Percentiles rank a stretch among this genome's conserved stretches.
phyloP scores from a whole-genome alignment of 78 protist species.

The Corallochytrium limacisporum region DNA sequence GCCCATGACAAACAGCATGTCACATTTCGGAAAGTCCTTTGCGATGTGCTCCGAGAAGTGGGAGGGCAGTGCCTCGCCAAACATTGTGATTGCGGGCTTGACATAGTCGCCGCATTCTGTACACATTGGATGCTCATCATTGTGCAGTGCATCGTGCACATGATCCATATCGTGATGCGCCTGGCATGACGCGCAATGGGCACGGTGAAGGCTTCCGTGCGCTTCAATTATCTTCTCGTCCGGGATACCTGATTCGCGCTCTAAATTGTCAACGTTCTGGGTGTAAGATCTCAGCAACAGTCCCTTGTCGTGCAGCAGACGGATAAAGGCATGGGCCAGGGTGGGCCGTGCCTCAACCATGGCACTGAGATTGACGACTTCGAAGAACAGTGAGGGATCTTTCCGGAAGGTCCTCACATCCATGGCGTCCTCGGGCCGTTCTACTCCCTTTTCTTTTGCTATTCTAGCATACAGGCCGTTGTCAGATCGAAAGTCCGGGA shows the following conservation, averaged over 20 bases:
- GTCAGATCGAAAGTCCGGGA: conserved; percentile 7
- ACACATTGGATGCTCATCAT: neutral
- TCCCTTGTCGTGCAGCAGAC: neutral
- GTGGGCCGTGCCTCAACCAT: too few species aligned
- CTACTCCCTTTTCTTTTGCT: too few species aligned
- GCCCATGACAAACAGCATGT: conserved; percentile 35
- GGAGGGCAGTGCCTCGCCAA: conserved; percentile 30
- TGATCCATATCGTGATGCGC: neutral
- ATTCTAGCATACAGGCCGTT: conserved; percentile 9
- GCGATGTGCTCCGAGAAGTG: neutral
- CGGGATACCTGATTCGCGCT: neutral
- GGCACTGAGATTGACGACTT: too few species aligned
- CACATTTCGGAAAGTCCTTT: neutral
- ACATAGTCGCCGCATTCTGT: conserved; percentile 2
- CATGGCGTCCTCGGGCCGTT: too few species aligned
- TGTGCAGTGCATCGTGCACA: neutral
- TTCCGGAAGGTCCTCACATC: too few species aligned
- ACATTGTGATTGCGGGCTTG: conserved; percentile 29
- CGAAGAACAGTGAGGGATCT: too few species aligned
- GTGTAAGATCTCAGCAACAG: neutral
- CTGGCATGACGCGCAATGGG: neutral
- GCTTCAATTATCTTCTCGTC: neutral
- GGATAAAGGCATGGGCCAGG: neutral
- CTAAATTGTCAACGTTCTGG: conserved; percentile 7
- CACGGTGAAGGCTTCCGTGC: neutral